phyloP scores from a whole-genome alignment of 2,329 filamentous ascomycete species.

The Cladophialophora exuberans region DNA sequence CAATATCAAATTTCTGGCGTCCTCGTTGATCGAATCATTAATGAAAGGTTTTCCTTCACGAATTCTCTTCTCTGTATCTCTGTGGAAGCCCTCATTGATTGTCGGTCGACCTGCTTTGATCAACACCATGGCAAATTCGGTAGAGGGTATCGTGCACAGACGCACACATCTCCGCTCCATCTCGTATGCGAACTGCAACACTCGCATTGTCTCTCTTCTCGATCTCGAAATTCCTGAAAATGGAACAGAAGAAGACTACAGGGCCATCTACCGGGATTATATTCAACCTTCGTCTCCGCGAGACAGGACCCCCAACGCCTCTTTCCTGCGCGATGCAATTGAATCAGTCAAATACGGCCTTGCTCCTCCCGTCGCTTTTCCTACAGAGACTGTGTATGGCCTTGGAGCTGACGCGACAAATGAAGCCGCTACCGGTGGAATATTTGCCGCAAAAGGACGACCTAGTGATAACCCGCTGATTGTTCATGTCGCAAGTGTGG shows the following conservation, averaged over 20 bases:
- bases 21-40: no score
- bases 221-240: constrained; percentile 28
- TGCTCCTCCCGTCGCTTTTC: constrained; percentile 78
- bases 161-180: constrained; percentile 13
- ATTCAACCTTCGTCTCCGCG: not conserved
- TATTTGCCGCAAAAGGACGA: constrained; percentile 86
- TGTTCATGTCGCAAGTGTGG: constrained; percentile 66
- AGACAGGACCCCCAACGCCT: constrained; percentile 14
- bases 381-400: constrained; percentile 96
- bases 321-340: constrained; percentile 28
- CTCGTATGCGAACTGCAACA: constrained; percentile 31
- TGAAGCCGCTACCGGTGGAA: constrained; percentile 81
- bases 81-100: not conserved
- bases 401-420: constrained; percentile 94
- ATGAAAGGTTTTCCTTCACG: no score
- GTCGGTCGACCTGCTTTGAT: not conserved
- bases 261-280: constrained; percentile 25
- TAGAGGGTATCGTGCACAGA: constrained; percentile 15
- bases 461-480: constrained; percentile 96
- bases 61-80: constrained; percentile 7
- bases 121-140: constrained; percentile 22
- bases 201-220: constrained; percentile 26
- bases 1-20: no score
- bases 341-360: constrained; percentile 30
- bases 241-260: constrained; percentile 29